phyloP scores from a whole-genome alignment of 2,329 filamentous ascomycete genomes.

The Phyllosticta citrichinensis region DNA sequence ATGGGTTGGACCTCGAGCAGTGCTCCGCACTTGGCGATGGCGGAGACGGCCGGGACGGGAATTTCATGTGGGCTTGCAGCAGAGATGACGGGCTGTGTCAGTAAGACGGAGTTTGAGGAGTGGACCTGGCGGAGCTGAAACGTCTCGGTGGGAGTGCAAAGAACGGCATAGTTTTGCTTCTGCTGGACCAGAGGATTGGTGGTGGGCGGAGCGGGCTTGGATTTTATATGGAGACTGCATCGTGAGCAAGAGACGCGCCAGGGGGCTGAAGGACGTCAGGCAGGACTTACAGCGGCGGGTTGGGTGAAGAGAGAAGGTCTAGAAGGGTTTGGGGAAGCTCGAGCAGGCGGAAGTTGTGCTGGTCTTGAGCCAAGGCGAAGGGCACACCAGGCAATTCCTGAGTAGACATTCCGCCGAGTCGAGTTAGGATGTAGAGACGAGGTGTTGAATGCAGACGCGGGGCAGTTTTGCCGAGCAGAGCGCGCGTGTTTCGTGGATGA shows the following conservation, averaged over 20 bases:
- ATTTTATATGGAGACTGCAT: constrained; percentile 28
- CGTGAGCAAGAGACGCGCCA: constrained; percentile 13
- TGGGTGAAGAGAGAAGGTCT: constrained; percentile 41
- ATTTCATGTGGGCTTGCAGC: constrained; percentile 22
- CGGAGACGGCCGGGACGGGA: constrained; percentile 25
- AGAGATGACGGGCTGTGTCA: constrained; percentile 37
- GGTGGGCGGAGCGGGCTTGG: constrained; percentile 17
- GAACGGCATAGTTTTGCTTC: constrained; percentile 36
- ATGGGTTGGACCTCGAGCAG: constrained; percentile 34
- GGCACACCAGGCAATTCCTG: constrained; percentile 31
- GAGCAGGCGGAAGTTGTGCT: constrained; percentile 48
- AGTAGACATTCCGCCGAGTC: constrained; percentile 29
- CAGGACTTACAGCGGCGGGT: constrained; percentile 32
- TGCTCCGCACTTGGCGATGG: constrained; percentile 34
- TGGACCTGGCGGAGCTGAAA: constrained; percentile 55
- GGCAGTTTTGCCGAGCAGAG: not conserved
- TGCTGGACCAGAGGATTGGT: constrained; percentile 11
- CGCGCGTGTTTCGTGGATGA: not conserved
- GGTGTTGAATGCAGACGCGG: not conserved
- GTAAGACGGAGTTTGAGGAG: constrained; percentile 53
- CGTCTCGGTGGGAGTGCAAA: constrained; percentile 48
- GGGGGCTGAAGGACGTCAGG: constrained; percentile 6
- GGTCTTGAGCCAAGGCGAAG: constrained; percentile 33
- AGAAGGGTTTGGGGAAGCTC: constrained; percentile 51
- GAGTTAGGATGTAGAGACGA: not conserved